A percentile compares a stretch with the other conserved stretches of the same genome.
These are phyloP conservation scores for Tylopilus rubrobrunneus DNA, from an alignment of 768 basidiomycete genomes.

Conservation along the genomic window DNA sequence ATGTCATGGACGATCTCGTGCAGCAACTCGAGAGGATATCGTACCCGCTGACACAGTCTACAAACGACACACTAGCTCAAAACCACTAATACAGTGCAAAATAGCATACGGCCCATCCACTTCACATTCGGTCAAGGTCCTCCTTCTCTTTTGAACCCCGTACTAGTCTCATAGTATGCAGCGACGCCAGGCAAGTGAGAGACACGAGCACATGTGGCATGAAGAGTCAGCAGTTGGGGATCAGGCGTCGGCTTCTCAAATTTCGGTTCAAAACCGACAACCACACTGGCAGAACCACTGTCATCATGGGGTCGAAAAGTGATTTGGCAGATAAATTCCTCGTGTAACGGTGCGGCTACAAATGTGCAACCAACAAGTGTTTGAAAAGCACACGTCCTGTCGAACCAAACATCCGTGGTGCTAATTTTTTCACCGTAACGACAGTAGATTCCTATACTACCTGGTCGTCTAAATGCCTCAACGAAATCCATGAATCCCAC, in stretches of 20 bases:
- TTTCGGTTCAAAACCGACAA: neutral
- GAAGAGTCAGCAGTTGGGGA: neutral
- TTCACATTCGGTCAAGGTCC: neutral
- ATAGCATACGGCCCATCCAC: neutral
- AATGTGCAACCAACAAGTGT: neutral
- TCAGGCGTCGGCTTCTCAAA: neutral
- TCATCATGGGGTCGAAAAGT: neutral
- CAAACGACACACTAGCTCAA: no score
- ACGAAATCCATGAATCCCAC: neutral
- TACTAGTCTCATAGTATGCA: neutral
- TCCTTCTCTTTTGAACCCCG: neutral
- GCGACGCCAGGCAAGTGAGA: neutral
- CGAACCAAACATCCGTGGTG: neutral
- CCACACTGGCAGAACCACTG: neutral
- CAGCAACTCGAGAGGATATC: constrained; percentile 74
- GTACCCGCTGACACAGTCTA: neutral
- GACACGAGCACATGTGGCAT: neutral
- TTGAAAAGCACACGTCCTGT: neutral
- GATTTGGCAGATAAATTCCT: neutral
- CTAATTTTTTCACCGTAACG: neutral
- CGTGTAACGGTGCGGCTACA: neutral
- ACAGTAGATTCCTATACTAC: no score
- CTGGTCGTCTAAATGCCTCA: neutral
- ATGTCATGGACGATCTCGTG: constrained; percentile 82
- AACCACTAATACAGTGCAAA: no score